A percentile compares a stretch with the other conserved stretches of the same genome.
Conservation (phyloP, 1,139 yeast species). For the Geotrichum restrictum region DNA sequence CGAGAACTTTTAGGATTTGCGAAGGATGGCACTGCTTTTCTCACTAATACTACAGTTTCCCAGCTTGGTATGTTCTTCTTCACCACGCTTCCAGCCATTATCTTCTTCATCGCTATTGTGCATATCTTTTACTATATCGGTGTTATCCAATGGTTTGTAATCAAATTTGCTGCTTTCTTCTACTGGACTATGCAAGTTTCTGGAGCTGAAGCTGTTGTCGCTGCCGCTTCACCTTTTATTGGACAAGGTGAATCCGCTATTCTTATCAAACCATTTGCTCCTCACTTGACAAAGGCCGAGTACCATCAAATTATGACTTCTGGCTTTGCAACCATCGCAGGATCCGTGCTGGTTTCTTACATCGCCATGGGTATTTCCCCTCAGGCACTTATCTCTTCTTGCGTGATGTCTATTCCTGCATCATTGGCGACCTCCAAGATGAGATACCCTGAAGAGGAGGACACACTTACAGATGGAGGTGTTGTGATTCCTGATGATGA, state of each 20-base stretch:
- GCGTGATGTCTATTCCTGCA: constrained; percentile 71
- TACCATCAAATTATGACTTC: constrained; percentile 64
- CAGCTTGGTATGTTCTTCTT: constrained; percentile 46
- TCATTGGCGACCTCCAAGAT: constrained; percentile 61
- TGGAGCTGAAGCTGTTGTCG: constrained; percentile 67
- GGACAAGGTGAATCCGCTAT: constrained; percentile 69
- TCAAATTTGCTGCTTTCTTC: constrained; percentile 57
- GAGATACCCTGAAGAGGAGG: constrained; percentile 60
- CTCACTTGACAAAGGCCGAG: constrained; percentile 59
- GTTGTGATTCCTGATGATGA: constrained; percentile 47
- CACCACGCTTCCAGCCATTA: constrained; percentile 58
- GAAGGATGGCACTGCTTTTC: constrained; percentile 59
- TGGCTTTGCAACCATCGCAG: constrained; percentile 66
- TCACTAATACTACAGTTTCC: constrained; percentile 37
- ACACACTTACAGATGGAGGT: constrained; percentile 51
- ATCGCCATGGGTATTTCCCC: constrained; percentile 63
- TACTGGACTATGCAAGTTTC: constrained; percentile 60
- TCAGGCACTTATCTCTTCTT: constrained; percentile 61
- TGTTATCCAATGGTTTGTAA: constrained; percentile 57
- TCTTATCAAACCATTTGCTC: constrained; percentile 58
- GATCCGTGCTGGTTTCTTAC: constrained; percentile 62
- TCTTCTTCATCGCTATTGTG: constrained; percentile 61
- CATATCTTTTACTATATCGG: constrained; percentile 63
- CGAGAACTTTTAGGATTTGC: constrained; percentile 60
- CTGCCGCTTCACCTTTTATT: constrained; percentile 66